Base-by-base conservation (phyloP, 1,284 basidiomycete genomes). In the Austropuccinia psidii region DNA sequence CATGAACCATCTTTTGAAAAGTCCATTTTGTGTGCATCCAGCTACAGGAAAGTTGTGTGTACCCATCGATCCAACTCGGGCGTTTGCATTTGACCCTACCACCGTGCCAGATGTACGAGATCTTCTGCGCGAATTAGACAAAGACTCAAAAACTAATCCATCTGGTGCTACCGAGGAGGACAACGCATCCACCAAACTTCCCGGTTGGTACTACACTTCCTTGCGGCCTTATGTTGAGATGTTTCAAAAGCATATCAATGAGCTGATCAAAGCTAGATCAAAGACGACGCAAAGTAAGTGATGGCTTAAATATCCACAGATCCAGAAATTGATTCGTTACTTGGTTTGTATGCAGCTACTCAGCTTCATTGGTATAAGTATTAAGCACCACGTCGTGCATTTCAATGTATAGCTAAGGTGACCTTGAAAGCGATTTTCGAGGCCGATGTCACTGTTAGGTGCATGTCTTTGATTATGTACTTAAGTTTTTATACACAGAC, bases 1-100 rank as follows among this genome's bases (percentile, higher is more conserved):
- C 79, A 86, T 93, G 73, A 98, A 98, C 83, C 96, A 99, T 83
- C 85, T 99, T 83, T 87, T 99, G 75, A 99, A 99, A 82, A 89
- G 92, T 31, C 96, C 96, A 0, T 98, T 99, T 82, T 96, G 93
- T 79, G 85, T 98, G 0, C 95, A 99, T 81, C 95, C 96, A 0
- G 92, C 92, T 75, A 98, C 96, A 1, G 83, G 83, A 81, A 29
- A 93, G 49, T 87, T 99, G 11, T 99, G 95, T 81, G 91, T 98
- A 0, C 96, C 96, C 0, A 84, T 98, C 35, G 89, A 96, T 78
- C 89, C 92, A 1, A 82, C 82, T 39, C 81, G 82, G 39, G 87
- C 95, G n/a, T 87, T 91, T 70, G 83, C 86, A 0, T 99, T 98
- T 79, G 88, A 96, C 79, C 96, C 95, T 0, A 87, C 86, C 72